phyloP scores from a whole-genome alignment of 2,329 filamentous ascomycete species.

The Fusarium mundagurra region DNA sequence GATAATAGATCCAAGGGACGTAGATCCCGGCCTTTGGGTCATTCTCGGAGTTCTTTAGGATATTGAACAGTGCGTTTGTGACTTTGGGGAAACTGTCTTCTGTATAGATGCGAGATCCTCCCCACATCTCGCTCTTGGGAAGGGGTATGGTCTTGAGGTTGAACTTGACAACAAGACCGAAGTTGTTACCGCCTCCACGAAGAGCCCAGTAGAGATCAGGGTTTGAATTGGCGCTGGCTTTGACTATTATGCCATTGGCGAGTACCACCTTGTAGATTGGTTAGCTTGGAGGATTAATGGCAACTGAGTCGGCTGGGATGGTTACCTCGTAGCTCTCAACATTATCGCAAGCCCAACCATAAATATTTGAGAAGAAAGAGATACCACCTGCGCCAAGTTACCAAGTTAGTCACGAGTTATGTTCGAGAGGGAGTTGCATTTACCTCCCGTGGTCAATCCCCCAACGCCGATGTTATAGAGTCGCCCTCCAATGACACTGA shows the following conservation, averaged over 20 bases:
- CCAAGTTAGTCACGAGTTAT: neutral
- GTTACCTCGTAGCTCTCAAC: conserved; percentile 45
- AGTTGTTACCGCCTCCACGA: conserved; percentile 50
- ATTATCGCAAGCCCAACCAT: conserved; percentile 55
- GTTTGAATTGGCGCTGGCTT: conserved; percentile 34
- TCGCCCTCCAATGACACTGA: conserved; percentile 53
- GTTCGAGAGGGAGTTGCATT: neutral
- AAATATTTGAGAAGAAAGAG: conserved; percentile 52
- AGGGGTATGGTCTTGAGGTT: conserved; percentile 18
- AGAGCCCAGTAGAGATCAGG: conserved; percentile 57
- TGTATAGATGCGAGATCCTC: conserved; percentile 42
- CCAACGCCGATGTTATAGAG: conserved; percentile 53
- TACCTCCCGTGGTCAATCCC: conserved; percentile 51
- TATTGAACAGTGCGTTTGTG: conserved; percentile 46
- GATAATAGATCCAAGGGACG: neutral
- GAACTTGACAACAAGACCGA: conserved; percentile 27
- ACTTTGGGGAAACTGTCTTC: conserved; percentile 44
- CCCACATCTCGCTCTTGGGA: conserved; percentile 33
- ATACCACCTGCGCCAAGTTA: conserved; percentile 47
- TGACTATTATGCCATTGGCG: conserved; percentile 16
- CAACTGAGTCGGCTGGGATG: neutral
- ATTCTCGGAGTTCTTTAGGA: conserved; percentile 8
- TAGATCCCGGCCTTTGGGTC: conserved; percentile 25
- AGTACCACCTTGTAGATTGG: conserved; percentile 2
- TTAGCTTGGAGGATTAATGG: neutral